A percentile compares a stretch with the other conserved stretches of the same genome.
These are phyloP conservation scores for Lepidopterella palustris DNA, from an alignment of 495 filamentous ascomycete species.

Conservation along the genomic window DNA sequence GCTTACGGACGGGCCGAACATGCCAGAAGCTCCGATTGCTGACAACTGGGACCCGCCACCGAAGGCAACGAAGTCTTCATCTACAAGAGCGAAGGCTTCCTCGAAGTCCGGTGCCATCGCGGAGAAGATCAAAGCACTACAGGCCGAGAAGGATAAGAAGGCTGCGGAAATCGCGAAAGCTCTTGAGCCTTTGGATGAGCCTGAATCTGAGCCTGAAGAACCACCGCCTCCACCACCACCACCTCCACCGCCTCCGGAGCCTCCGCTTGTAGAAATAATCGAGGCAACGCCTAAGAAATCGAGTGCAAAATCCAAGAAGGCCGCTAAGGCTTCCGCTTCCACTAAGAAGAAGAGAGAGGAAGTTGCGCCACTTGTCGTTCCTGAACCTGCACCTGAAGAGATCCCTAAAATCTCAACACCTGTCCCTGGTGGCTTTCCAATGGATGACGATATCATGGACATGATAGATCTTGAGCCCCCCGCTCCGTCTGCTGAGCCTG, in stretches of 20 bases:
- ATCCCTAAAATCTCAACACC: constrained; percentile 29
- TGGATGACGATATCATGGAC: constrained; percentile 31
- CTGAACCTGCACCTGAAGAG: constrained; percentile 25
- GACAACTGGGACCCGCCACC: constrained; percentile 19
- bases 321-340: constrained; percentile 8
- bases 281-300: constrained; percentile 25
- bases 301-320: constrained; percentile 23
- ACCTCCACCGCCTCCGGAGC: constrained; percentile 17
- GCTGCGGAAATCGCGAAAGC: background rate
- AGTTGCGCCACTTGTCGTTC: constrained; percentile 11
- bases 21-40: constrained; percentile 25
- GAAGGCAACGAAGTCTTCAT: constrained; percentile 19
- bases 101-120: constrained; percentile 17
- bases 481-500: constrained; percentile 13
- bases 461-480: constrained; percentile 25
- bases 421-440: constrained; percentile 38
- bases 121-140: constrained; percentile 33
- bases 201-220: constrained; percentile 21
- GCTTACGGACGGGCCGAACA: constrained; percentile 24
- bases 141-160: constrained; percentile 25
- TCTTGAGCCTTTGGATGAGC: constrained; percentile 12
- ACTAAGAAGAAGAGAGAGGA: constrained; percentile 23
- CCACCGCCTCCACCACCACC: constrained; percentile 22
- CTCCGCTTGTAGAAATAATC: constrained; percentile 27
- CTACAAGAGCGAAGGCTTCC: constrained; percentile 5